phyloP scores from a whole-genome alignment of 768 basidiomycete genomes.

The Podaxis sp. region DNA sequence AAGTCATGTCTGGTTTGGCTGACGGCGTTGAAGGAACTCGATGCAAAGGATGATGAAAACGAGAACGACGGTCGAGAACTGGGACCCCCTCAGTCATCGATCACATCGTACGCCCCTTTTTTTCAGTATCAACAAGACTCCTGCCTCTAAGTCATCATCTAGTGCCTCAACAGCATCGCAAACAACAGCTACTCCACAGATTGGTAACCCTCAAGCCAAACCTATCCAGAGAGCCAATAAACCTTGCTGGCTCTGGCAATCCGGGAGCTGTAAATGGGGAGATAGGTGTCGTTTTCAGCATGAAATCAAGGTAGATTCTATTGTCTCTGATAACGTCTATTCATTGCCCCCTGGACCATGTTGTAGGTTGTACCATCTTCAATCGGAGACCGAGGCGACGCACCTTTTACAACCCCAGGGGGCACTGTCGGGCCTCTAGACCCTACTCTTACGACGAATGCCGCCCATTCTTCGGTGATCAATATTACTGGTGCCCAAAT shows the following conservation, averaged over 20 bases:
- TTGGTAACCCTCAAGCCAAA: background rate
- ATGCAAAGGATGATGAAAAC: background rate
- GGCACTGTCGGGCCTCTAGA: background rate
- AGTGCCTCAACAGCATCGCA: background rate
- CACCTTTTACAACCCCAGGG: background rate
- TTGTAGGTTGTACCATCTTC: background rate
- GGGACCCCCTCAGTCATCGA: background rate
- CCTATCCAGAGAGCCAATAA: background rate
- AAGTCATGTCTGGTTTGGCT: background rate
- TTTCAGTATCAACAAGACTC: background rate
- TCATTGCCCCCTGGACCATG: background rate
- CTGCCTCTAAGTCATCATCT: background rate
- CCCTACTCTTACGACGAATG: background rate
- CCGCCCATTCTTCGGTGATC: background rate
- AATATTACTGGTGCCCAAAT: background rate
- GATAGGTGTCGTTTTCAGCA: slow-evolving; percentile 9
- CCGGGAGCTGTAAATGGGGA: slow-evolving; percentile 11
- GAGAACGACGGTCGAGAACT: background rate
- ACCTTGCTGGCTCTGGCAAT: slow-evolving; percentile 3
- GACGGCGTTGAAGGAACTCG: background rate
- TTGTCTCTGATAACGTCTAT: background rate
- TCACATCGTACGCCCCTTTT: background rate
- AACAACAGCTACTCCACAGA: background rate
- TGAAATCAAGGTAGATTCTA: slow-evolving; percentile 5
- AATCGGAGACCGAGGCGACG: background rate